phyloP scores from a whole-genome alignment of 2,329 filamentous ascomycete species.

The Tolypocladium pustulatum region DNA sequence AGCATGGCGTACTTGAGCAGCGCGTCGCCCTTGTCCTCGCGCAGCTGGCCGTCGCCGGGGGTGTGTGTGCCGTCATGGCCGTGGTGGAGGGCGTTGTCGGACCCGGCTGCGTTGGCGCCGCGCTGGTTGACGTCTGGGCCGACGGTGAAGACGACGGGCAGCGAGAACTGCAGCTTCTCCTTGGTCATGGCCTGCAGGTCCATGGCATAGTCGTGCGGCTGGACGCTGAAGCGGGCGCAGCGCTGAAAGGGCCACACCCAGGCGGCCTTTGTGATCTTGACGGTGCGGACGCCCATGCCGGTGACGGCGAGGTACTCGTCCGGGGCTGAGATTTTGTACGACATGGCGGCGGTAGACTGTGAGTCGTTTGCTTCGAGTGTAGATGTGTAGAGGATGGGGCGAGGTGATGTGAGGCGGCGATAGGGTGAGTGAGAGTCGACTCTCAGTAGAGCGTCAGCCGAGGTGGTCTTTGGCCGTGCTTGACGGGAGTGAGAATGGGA shows the following conservation, averaged over 20 bases:
- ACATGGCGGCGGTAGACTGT: slow-evolving; percentile 28
- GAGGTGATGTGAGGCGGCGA: neutral
- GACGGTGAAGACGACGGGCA: slow-evolving; percentile 79
- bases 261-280: slow-evolving; percentile 70
- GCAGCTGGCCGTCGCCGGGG: slow-evolving; percentile 11
- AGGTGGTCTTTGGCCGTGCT: neutral
- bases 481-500: neutral
- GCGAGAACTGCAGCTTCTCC: slow-evolving; percentile 74
- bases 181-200: slow-evolving; percentile 79
- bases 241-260: slow-evolving; percentile 64
- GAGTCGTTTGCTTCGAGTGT: neutral
- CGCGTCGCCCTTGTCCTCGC: slow-evolving; percentile 46
- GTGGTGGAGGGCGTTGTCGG: neutral
- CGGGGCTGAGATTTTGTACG: slow-evolving; percentile 60
- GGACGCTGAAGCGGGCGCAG: slow-evolving; percentile 51
- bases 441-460: neutral
- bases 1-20: slow-evolving; percentile 77
- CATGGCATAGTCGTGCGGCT: slow-evolving; percentile 74
- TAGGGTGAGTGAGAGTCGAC: neutral
- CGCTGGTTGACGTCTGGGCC: slow-evolving; percentile 63
- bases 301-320: slow-evolving; percentile 85
- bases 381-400: neutral
- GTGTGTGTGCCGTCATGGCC: slow-evolving; percentile 7
- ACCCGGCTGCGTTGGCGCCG: slow-evolving; percentile 28
- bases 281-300: slow-evolving; percentile 62